Base-by-base conservation (phyloP, 805 yeast species). In the Debaryomyces castellii region DNA sequence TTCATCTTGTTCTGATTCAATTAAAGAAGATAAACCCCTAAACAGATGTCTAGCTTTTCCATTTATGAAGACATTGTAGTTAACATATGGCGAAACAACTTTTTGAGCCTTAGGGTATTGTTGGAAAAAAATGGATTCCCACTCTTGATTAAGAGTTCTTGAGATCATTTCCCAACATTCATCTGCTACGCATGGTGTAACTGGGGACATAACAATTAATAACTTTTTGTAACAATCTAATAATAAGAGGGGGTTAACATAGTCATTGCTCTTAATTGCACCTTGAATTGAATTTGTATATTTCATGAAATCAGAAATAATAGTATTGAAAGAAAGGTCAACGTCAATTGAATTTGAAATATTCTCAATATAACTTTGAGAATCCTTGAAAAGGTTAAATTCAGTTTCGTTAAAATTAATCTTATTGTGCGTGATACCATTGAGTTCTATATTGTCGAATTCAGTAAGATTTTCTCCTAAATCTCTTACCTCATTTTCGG, bases 241-340 rank as follows among this genome's bases (percentile, higher is more conserved):
- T 9, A 80, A 54, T n/a, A 88, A 48, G 0, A 65, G 67, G 0
- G 62, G 50, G 35, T 67, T 62, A 8, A 80, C 65, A 1, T 34
- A 18, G 4, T 60, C 51, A 1, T 64, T 54, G 5, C 66, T 58
- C 30, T 74, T 73, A 3, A 71, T 36, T 0, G 77, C 74, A 2
- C 60, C 51, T 2, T 62, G 57, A 14, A 87, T 54, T 1, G 71
- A 52, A 33, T 82, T 80, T 9, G 95, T 85, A 41, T 84, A 62
- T 58, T 90, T 94, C 96, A 90, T 92, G 57, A 82, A 86, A 59
- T 90, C 95, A 0, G 97, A 88, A 20, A 94, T 79, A 1, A 89
- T 82, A 0, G 97, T 91, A 63, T 94, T 92, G 60, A 92, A 70
- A 0, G 90, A 74, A 22, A 86, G 65, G 0, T 80, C 76, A 1